These are phyloP conservation scores for Rubroshorea leprosula DNA, from an alignment of 345 rosid genomes.

Conservation along the genomic window DNA sequence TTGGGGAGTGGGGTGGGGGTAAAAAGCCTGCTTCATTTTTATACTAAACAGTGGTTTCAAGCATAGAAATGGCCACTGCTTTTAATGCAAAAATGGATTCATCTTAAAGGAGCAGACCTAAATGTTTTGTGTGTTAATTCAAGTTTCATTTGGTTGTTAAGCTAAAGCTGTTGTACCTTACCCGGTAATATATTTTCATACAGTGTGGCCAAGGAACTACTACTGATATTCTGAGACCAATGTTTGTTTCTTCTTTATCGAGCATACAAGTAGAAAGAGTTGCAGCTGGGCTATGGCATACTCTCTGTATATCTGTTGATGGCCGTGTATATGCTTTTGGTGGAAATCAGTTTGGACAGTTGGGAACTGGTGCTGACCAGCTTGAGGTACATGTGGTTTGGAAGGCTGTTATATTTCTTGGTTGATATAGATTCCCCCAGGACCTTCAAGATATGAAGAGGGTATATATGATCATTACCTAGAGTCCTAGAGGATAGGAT, in stretches of 20 bases:
- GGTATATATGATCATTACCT: no score
- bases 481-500: no score
- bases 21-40: no score
- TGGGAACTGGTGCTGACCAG: constrained; percentile 73
- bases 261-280: constrained; percentile 41
- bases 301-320: constrained; percentile 53
- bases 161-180: background rate
- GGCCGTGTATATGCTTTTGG: constrained; percentile 68
- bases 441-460: no score
- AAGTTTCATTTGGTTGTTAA: background rate
- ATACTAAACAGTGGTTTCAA: no score
- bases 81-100: no score
- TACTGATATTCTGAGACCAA: constrained; percentile 64
- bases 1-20: no score
- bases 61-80: no score
- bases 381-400: constrained; percentile 42
- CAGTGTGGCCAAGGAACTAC: constrained; percentile 86
- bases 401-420: no score
- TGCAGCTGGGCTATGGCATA: constrained; percentile 88
- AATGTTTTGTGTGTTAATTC: no score
- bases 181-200: background rate
- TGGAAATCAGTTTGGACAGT: constrained; percentile 89
- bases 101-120: no score
- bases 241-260: constrained; percentile 45
- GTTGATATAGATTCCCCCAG: background rate